Base-by-base conservation (phyloP, 2,329 filamentous ascomycete genomes). In the Elsinoe batatas region DNA sequence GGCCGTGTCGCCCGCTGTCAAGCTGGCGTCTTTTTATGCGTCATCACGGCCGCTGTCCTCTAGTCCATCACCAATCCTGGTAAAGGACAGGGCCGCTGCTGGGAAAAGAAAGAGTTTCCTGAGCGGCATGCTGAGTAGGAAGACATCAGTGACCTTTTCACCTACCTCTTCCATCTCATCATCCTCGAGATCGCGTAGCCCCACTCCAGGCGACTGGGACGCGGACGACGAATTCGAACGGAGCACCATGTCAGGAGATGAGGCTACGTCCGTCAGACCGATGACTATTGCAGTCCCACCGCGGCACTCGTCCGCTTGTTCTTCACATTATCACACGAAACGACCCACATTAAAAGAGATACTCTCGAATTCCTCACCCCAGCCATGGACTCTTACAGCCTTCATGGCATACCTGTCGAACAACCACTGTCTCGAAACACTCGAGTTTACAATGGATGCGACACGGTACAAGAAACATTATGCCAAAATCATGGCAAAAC, bases 381-480 rank as follows among this genome's bases (percentile, higher is more conserved):
- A 89, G 38, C 93, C 93, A 62, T 97, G 89, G 79, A 95, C 91
- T 0, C 77, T 96, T 7, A 84, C 83, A 58, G 91, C 91, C 32
- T 97, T 97, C 71, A 97, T 93, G 82, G 91, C 91, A 56, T 97
- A 95, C 66, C 79, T 97, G 3, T 96, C 91, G 1, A 91, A 95
- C 67, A 97, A 97, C 65, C 91, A 97, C 71, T 98, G 93, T 68
- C 76, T 97, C 61, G 93, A 98, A 71, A 96, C 91, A 1, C 77
- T 98, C 37, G 93, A 97, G 68, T 98, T 98, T 70, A 95, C 91
- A 38, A 85, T 96, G 78, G 93, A 96, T 68, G 87, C 91, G 18
- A 87, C 90, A 57, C 81, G 89, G 58, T 98, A 97, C 68, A 80
- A 82, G 53, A 81, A 84, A 64, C 78, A 82, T 64, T 85, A 83